A percentile compares a stretch with the other conserved stretches of the same genome.
These are phyloP conservation scores for Brasenia schreberi DNA, from an alignment of 164 flowering plant species.

Conservation along the genomic window DNA sequence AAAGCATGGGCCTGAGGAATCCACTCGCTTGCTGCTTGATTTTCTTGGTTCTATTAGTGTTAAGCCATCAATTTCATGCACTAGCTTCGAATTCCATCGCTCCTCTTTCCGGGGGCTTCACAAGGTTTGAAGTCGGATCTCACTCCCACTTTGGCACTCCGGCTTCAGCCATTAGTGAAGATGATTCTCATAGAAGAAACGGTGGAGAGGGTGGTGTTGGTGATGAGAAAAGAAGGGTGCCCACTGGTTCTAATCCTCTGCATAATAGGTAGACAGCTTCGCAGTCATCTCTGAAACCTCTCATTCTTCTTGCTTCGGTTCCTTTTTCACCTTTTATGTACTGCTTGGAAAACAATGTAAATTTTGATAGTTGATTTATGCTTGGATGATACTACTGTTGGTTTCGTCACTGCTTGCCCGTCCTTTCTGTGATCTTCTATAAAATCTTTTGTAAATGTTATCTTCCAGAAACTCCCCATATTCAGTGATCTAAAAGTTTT, in stretches of 20 bases:
- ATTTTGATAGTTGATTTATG: too few species aligned
- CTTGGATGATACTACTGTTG: too few species aligned
- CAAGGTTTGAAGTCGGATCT: constrained; percentile 1
- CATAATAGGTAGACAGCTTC: constrained; percentile 3
- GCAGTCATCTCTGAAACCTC: not conserved
- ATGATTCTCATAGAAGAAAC: not conserved
- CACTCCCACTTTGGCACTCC: not conserved
- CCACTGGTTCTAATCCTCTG: constrained; percentile 3
- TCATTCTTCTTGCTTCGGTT: not conserved
- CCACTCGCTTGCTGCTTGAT: not conserved
- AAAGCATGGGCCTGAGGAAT: not conserved
- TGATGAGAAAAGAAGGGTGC: not conserved
- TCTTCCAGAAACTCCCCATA: too few species aligned
- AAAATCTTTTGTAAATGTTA: too few species aligned
- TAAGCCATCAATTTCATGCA: not conserved
- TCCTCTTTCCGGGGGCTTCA: not conserved
- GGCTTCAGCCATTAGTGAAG: not conserved
- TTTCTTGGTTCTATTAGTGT: not conserved
- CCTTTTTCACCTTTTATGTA: not conserved
- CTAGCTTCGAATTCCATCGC: not conserved
- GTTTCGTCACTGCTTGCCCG: too few species aligned
- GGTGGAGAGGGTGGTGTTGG: not conserved
- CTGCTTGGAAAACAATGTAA: not conserved
- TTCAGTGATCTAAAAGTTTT: too few species aligned
- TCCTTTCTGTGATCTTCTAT: too few species aligned